A percentile compares a stretch with the other conserved stretches of the same genome.
Evolutionary conservation across 2,329 filamentous ascomycete species (phyloP).

Genomic region (Epichloe uncinata): DNA sequence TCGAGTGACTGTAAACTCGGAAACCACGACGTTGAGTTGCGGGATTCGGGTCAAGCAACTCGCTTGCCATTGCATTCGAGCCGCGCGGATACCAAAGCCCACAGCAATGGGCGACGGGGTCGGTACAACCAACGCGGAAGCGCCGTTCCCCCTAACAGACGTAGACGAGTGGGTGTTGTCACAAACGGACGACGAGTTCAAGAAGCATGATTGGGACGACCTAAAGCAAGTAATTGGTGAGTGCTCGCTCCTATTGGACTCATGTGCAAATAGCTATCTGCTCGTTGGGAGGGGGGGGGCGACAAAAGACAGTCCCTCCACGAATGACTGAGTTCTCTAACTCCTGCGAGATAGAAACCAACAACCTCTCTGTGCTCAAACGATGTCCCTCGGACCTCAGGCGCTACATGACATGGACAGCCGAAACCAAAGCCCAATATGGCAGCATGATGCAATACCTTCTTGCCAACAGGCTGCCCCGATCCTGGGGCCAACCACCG

Average conservation of each 20-base stretch:
- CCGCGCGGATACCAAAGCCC: not conserved
- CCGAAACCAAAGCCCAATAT: constrained; percentile 55
- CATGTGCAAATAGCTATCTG: too few species aligned
- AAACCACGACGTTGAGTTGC: too few species aligned
- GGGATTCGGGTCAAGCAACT: too few species aligned
- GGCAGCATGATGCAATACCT: constrained; percentile 73
- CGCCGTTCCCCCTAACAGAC: constrained; percentile 46
- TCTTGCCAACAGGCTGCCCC: constrained; percentile 54
- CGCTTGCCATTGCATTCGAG: not conserved
- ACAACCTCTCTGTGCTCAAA: constrained; percentile 61
- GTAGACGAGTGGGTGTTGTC: constrained; percentile 45
- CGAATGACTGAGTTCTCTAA: not conserved
- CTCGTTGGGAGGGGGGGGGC: too few species aligned
- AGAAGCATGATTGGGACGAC: constrained; percentile 59
- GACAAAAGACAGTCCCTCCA: not conserved
- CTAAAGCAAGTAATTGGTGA: constrained; percentile 54
- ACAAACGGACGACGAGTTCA: constrained; percentile 57
- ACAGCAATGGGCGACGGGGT: constrained; percentile 27
- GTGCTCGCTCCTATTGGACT: constrained; percentile 9
- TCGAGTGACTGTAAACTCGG: too few species aligned
- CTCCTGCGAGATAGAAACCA: constrained; percentile 24
- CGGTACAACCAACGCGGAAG: constrained; percentile 20
- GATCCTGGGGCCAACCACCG: constrained; percentile 49
- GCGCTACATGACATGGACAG: constrained; percentile 66
- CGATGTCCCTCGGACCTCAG: constrained; percentile 69